Evolutionary conservation across 805 yeast species (phyloP).

Genomic region (Cyberlindnera xishuangbannaensis): DNA sequence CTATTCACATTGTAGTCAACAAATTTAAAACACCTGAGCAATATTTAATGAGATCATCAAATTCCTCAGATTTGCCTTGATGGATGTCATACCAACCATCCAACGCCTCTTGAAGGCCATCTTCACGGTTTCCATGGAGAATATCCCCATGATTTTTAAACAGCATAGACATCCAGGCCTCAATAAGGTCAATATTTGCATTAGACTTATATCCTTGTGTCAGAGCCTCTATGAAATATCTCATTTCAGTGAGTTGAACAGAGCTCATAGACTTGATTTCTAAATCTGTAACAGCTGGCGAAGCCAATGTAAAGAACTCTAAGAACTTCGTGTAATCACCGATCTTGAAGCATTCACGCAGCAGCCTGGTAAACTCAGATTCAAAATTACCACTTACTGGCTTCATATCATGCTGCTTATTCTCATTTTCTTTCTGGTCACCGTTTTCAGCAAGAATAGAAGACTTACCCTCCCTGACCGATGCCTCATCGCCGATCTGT

Average conservation of each 20-base stretch:
- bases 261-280: slow-evolving; percentile 78
- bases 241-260: slow-evolving; percentile 55
- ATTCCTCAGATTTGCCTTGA: slow-evolving; percentile 33
- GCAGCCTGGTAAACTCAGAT: slow-evolving; percentile 60
- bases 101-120: slow-evolving; percentile 40
- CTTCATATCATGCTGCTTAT: slow-evolving; percentile 17
- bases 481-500: slow-evolving; percentile 66
- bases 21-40: slow-evolving; percentile 75
- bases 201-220: slow-evolving; percentile 51
- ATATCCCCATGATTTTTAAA: slow-evolving; percentile 81
- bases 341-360: slow-evolving; percentile 43
- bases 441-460: slow-evolving; percentile 13
- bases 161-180: slow-evolving; percentile 73
- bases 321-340: slow-evolving; percentile 47
- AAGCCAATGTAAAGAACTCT: slow-evolving; percentile 44
- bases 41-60: slow-evolving; percentile 69
- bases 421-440: slow-evolving; percentile 7
- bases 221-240: slow-evolving; percentile 62
- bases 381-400: slow-evolving; percentile 49
- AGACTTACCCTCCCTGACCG: slow-evolving; percentile 31
- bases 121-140: slow-evolving; percentile 38
- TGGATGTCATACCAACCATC: slow-evolving; percentile 43
- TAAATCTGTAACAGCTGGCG: slow-evolving; percentile 78
- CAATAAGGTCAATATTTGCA: slow-evolving; percentile 66
- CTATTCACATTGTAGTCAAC: slow-evolving; percentile 29